Evolutionary conservation across 495 filamentous ascomycete species (phyloP).

Genomic region (Penicillium salamii): DNA sequence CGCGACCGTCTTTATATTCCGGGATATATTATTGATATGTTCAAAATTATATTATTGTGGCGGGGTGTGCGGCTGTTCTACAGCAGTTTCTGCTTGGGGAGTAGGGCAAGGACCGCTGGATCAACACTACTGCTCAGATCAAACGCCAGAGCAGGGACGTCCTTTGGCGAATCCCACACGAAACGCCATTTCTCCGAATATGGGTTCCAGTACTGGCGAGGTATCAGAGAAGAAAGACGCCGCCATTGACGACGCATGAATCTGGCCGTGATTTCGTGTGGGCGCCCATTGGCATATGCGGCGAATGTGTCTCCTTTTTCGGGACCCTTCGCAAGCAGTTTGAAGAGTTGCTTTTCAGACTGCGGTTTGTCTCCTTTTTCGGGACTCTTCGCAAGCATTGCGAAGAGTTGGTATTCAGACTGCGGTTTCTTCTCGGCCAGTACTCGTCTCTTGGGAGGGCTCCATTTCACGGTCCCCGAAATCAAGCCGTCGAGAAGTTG

Average conservation of each 20-base stretch:
- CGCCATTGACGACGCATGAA: conserved; percentile 47
- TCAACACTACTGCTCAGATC: conserved; percentile 11
- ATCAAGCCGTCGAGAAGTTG: conserved; percentile 57
- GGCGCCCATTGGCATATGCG: conserved; percentile 28
- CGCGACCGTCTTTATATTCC: too few species aligned
- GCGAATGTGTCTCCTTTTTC: conserved; percentile 35
- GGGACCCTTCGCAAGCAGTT: conserved; percentile 31
- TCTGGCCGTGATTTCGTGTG: conserved; percentile 39
- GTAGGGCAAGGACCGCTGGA: conserved; percentile 9
- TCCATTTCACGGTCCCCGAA: conserved; percentile 46
- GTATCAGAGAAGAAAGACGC: conserved; percentile 39
- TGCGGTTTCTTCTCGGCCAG: conserved; percentile 9
- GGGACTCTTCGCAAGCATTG: conserved; percentile 31
- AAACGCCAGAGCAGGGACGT: conserved; percentile 10
- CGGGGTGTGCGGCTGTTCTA: background rate
- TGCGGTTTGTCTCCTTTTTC: conserved; percentile 19
- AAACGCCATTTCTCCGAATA: conserved; percentile 17
- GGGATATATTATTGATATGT: background rate
- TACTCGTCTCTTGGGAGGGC: conserved; percentile 32
- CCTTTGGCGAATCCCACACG: conserved; percentile 24
- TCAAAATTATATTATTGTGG: background rate
- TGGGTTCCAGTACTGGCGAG: conserved; percentile 27
- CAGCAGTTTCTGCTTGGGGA: background rate
- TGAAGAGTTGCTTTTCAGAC: conserved; percentile 8
- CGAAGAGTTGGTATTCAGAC: conserved; percentile 8